These are phyloP conservation scores for Astragalus membranaceus DNA, from an alignment of 306 rosid species.

Conservation along the genomic window DNA sequence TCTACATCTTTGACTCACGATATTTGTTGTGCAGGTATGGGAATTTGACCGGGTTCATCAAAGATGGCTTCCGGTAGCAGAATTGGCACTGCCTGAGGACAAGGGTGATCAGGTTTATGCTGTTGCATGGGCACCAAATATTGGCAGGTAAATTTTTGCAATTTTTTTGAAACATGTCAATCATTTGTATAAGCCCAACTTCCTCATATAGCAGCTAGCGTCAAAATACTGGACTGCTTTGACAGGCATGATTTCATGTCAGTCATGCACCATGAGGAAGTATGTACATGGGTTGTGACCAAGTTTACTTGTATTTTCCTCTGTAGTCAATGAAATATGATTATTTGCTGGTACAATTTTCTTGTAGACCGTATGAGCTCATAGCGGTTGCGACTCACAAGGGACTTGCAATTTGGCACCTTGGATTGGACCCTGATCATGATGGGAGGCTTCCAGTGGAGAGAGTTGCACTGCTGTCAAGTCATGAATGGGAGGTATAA, in stretches of 20 bases:
- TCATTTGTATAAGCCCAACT: not conserved
- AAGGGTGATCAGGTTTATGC: constrained; percentile 64
- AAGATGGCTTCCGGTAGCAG: constrained; percentile 98
- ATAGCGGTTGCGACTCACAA: too few relatives aligned
- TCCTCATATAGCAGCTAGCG: not conserved
- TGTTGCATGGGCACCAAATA: constrained; percentile 93
- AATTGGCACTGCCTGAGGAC: constrained; percentile 60
- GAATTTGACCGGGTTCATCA: constrained; percentile 94
- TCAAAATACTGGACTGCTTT: constrained; percentile 5
- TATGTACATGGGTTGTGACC: not conserved
- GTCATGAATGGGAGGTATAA: too few relatives aligned
- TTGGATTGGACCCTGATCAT: too few relatives aligned
- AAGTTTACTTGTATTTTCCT: not conserved
- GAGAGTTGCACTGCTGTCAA: too few relatives aligned
- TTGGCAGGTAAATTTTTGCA: too few relatives aligned
- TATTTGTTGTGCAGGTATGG: constrained; percentile 55
- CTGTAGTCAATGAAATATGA: too few relatives aligned
- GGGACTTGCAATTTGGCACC: too few relatives aligned
- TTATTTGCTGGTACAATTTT: too few relatives aligned
- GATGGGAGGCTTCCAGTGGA: too few relatives aligned
- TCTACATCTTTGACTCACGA: too few relatives aligned
- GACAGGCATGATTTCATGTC: not conserved
- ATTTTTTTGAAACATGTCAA: not conserved
- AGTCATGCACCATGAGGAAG: not conserved
- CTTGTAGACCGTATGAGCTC: too few relatives aligned